Evolutionary conservation across 2,329 filamentous ascomycete genomes (phyloP), one percentile per base, ranked within the genome.

Genomic region (Fusarium kyushuense): DNA sequence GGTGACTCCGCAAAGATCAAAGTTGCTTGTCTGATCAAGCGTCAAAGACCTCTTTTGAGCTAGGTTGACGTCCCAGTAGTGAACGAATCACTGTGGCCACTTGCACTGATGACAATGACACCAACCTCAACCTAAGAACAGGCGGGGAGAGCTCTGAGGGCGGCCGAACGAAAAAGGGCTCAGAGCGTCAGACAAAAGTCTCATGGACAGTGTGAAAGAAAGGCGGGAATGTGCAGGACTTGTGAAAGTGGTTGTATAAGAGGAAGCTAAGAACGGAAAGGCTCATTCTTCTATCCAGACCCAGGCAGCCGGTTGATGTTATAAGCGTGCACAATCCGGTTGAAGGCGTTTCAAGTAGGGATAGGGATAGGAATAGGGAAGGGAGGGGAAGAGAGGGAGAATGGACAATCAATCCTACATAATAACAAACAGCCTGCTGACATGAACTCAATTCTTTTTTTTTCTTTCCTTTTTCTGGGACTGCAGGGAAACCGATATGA

Each of bases 121-220:
- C 53, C 51, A 58, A 38, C 45, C 38, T 58, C 51, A 58, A 35
- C 45, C 40, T 58, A 36, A 61, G 65, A 69, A 69, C 65, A 62
- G 67, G 65, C 65, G 65, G 61, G 65, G 62, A 67, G 60, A 68
- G 56, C 65, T 63, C 47, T 58, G 35, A 60, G 48, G 35, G 65
- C 55, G 55, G 65, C 62, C 49, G 51, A 56, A 45, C 16, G 29
- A 52, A 47, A 32, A 63, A 63, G 46, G 65, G 65, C 60, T 68
- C 47, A 61, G 60, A 65, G 60, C 49, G 60, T 56, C 43, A 54
- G 51, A 40, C 21, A 35, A 38, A 47, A 33, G 45, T 45, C 51
- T 69, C 65, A 43, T 48, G 25, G 52, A 61, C 60, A 69, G 65
- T 66, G 65, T 58, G 60, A 30, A 48, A 60, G 65, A 53, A 36